These are phyloP conservation scores for Penicillium steckii DNA, from an alignment of 495 filamentous ascomycete genomes.

Conservation along the genomic window DNA sequence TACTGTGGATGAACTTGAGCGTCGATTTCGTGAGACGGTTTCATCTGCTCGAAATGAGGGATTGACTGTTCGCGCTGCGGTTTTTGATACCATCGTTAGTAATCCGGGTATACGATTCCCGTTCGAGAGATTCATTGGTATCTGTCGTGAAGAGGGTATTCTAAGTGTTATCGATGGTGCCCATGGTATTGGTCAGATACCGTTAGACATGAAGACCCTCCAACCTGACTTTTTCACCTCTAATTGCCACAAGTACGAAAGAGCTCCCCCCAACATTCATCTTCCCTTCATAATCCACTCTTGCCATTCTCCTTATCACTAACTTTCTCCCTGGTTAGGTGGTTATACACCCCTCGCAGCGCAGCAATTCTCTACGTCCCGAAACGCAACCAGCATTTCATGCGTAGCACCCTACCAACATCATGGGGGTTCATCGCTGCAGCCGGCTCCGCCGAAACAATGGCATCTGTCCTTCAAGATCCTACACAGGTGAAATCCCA, in stretches of 20 bases:
- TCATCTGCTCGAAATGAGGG: slow-evolving; percentile 39
- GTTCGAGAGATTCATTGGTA: slow-evolving; percentile 62
- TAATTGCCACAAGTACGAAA: slow-evolving; percentile 78
- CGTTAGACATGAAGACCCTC: slow-evolving; percentile 60
- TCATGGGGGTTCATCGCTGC: slow-evolving; percentile 54
- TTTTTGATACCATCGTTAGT: slow-evolving; percentile 80
- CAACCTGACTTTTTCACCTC: slow-evolving; percentile 80
- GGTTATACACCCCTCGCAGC: slow-evolving; percentile 81
- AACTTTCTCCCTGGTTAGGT: slow-evolving; percentile 44
- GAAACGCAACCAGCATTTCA: slow-evolving; percentile 64
- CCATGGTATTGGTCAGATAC: slow-evolving; percentile 77
- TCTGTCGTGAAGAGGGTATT: slow-evolving; percentile 63
- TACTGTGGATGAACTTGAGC: slow-evolving; percentile 55
- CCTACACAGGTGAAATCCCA: slow-evolving; percentile 42
- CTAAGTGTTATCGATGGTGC: slow-evolving; percentile 74
- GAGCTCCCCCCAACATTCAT: no score
- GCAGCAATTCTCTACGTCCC: slow-evolving; percentile 81
- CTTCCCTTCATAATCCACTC: neutral
- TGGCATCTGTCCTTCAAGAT: slow-evolving; percentile 44
- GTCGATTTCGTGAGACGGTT: slow-evolving; percentile 49
- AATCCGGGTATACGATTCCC: slow-evolving; percentile 77
- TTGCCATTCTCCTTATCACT: neutral
- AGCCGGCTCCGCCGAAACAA: slow-evolving; percentile 24
- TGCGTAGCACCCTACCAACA: slow-evolving; percentile 74
- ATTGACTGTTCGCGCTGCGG: slow-evolving; percentile 52